A percentile compares a stretch with the other conserved stretches of the same genome.
Evolutionary conservation across 1,284 basidiomycete species (phyloP).

Genomic region (Trichosporon sp.): DNA sequence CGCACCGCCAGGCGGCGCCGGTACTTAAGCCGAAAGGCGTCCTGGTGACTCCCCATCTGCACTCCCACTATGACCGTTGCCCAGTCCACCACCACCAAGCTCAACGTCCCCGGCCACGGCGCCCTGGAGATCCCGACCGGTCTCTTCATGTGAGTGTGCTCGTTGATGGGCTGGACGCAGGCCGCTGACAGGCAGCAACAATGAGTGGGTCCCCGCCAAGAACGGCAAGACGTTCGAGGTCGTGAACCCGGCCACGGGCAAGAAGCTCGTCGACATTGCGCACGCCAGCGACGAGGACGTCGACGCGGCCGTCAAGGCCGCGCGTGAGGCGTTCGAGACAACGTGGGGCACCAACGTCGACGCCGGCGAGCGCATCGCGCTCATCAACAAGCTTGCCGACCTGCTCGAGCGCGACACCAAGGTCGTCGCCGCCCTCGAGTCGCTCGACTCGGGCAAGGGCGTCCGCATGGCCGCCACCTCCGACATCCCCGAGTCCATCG

Average conservation of each 20-base stretch:
- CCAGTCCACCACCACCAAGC: slow-evolving; percentile 7
- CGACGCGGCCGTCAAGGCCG: slow-evolving; percentile 74
- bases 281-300: slow-evolving; percentile 59
- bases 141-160: slow-evolving; percentile 64
- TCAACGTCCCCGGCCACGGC: slow-evolving; percentile 27
- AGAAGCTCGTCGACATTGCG: slow-evolving; percentile 43
- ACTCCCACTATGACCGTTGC: slow-evolving; percentile 12
- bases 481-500: slow-evolving; percentile 76
- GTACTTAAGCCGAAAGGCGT: background rate
- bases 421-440: slow-evolving; percentile 68
- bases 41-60: background rate
- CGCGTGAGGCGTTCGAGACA: slow-evolving; percentile 72
- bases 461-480: slow-evolving; percentile 71
- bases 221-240: slow-evolving; percentile 30
- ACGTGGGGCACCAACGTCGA: slow-evolving; percentile 86
- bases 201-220: slow-evolving; percentile 33
- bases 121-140: slow-evolving; percentile 67
- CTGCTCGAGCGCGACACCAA: slow-evolving; percentile 74
- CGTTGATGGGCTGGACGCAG: background rate
- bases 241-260: slow-evolving; percentile 56
- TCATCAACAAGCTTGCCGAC: slow-evolving; percentile 81
- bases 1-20: background rate
- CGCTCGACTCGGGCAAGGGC: slow-evolving; percentile 79
- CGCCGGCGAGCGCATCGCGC: slow-evolving; percentile 68
- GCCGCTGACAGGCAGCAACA: slow-evolving; percentile 29